Evolutionary conservation across 2,329 filamentous ascomycete genomes (phyloP).

Genomic region (Paraphoma chrysanthemicola): DNA sequence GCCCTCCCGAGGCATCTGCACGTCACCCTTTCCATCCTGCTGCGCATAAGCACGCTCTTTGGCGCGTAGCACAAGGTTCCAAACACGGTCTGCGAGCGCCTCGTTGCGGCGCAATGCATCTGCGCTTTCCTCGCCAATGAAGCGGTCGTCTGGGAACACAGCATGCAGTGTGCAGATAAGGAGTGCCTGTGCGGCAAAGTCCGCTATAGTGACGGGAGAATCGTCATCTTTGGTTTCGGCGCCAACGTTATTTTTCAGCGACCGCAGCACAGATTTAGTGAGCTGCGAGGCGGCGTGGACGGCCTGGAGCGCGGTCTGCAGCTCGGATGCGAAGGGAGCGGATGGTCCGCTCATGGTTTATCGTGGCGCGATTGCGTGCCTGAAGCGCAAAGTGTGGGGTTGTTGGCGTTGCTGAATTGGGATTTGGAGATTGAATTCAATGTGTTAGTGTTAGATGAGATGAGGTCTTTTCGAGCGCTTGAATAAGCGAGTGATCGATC

Average conservation of each 20-base stretch:
- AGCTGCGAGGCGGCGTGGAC: constrained; percentile 64
- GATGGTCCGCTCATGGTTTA: constrained; percentile 5
- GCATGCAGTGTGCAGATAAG: constrained; percentile 64
- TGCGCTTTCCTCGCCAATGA: constrained; percentile 68
- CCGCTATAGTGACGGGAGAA: constrained; percentile 68
- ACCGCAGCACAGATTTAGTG: constrained; percentile 61
- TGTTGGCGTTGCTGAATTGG: constrained; percentile 3
- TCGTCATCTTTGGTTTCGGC: constrained; percentile 64
- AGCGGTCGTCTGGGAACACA: constrained; percentile 62
- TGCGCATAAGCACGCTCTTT: constrained; percentile 39
- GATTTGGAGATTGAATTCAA: constrained; percentile 12
- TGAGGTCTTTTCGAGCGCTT: constrained; percentile 14
- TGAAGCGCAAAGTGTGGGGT: constrained; percentile 2
- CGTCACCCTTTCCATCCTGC: constrained; percentile 23
- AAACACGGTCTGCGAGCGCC: constrained; percentile 60
- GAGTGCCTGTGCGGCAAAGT: constrained; percentile 69
- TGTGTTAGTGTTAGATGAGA: constrained; percentile 20
- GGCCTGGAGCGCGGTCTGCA: constrained; percentile 45
- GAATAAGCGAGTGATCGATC: constrained; percentile 19
- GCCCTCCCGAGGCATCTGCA: constrained; percentile 23
- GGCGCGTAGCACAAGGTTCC: constrained; percentile 57
- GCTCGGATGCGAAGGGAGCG: constrained; percentile 35
- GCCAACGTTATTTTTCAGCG: constrained; percentile 54
- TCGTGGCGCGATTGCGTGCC: constrained; percentile 1
- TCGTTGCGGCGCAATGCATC: constrained; percentile 59